These are phyloP conservation scores for Coccomyxa subellipsoidea DNA, from an alignment of 163 green algal genomes.

Conservation along the genomic window DNA sequence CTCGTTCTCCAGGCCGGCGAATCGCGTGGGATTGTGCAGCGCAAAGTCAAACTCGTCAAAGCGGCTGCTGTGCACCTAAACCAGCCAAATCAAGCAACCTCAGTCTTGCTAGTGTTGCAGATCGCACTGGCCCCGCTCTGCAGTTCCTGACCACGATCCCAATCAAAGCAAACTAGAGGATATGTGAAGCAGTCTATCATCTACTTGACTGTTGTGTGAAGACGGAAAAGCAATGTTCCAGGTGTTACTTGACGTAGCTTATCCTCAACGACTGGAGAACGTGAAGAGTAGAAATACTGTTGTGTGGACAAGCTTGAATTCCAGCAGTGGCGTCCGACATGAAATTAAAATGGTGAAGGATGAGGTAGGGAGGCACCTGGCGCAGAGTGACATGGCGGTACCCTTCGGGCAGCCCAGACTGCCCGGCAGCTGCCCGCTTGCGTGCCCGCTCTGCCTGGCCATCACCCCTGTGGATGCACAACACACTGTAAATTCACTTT, in stretches of 20 bases:
- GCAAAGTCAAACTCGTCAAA: conserved; percentile 94
- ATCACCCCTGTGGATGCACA: not conserved
- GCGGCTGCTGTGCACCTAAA: conserved; percentile 18
- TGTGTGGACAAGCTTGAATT: no score
- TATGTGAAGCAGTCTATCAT: no score
- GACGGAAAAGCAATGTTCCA: no score
- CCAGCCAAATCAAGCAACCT: conserved; percentile 32
- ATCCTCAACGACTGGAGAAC: no score
- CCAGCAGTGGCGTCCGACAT: no score
- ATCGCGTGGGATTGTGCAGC: conserved; percentile 82
- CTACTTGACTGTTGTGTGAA: no score
- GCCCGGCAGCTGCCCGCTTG: conserved; percentile 5
- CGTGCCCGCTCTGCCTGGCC: conserved; percentile 1
- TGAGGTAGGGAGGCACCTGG: not conserved
- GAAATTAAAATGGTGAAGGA: no score
- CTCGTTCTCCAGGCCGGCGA: conserved; percentile 93
- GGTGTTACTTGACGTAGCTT: no score
- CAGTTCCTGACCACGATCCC: no score
- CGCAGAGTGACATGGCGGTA: conserved; percentile 15
- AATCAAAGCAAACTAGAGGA: no score
- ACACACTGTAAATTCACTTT: not conserved
- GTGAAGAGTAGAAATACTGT: no score
- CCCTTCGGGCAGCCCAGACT: conserved; percentile 5
- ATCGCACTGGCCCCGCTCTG: no score
- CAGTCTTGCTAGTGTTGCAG: conserved; percentile 19